These are phyloP conservation scores for Paramecium pentaurelia DNA, from an alignment of 73 alveolate genomes.

Conservation along the genomic window DNA sequence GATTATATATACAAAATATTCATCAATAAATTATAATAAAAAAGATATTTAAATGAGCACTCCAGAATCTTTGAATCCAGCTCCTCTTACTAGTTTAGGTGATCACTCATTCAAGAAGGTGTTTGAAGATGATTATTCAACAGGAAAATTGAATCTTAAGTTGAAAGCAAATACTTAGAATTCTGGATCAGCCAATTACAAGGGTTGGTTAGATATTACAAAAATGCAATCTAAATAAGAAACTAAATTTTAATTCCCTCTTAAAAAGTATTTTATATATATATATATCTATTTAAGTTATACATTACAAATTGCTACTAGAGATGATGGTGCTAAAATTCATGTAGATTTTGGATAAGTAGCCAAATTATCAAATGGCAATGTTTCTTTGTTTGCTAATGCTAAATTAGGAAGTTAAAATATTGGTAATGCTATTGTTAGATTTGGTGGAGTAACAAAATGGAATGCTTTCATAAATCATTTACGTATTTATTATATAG, in stretches of 20 bases:
- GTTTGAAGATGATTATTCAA: background rate
- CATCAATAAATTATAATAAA: background rate
- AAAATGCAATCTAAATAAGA: background rate
- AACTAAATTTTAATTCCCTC: background rate
- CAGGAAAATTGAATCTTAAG: background rate
- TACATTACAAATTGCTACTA: background rate
- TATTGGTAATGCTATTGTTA: background rate
- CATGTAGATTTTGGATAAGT: conserved; percentile 28
- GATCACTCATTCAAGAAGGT: background rate
- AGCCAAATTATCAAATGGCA: background rate
- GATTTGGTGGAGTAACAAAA: background rate
- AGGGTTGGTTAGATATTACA: background rate
- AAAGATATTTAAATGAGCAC: background rate
- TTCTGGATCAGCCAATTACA: conserved; percentile 10
- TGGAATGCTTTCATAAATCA: background rate
- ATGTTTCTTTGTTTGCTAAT: conserved; percentile 2
- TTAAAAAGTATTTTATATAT: background rate
- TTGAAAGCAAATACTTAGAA: background rate
- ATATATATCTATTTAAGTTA: background rate
- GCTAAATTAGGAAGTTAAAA: background rate
- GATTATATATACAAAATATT: too few species aligned
- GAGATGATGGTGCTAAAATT: background rate
- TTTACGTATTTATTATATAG: background rate
- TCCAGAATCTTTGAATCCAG: conserved; percentile 1
- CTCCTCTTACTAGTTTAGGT: conserved; percentile 7